Evolutionary conservation across 2,329 filamentous ascomycete genomes (phyloP).

Genomic region (Mycogone perniciosa): DNA sequence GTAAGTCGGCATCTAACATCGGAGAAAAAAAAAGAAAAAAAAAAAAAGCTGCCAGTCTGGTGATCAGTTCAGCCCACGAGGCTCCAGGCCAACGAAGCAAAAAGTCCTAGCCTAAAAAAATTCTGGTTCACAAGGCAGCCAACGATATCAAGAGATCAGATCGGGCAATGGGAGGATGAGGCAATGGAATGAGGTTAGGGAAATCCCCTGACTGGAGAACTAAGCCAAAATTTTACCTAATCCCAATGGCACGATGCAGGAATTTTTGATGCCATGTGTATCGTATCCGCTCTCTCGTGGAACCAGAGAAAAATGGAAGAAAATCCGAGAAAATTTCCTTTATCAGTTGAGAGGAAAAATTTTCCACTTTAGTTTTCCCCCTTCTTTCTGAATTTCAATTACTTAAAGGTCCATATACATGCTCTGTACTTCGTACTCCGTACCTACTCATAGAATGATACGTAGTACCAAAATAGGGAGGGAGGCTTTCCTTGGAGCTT

Average conservation of each 20-base stretch:
- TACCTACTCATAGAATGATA: too few species aligned
- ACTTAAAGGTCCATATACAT: too few species aligned
- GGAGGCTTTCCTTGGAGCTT: not conserved
- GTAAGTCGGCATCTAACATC: too few species aligned
- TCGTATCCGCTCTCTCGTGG: constrained; percentile 1
- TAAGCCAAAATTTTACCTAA: constrained; percentile 32
- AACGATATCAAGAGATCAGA: constrained; percentile 9
- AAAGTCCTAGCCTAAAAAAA: not conserved
- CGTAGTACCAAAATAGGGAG: not conserved
- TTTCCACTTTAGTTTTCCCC: too few species aligned
- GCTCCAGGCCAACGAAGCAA: not conserved
- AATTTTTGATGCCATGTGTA: not conserved
- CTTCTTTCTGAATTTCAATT: too few species aligned
- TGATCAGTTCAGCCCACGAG: constrained; percentile 2
- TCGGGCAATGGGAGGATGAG: constrained; percentile 7
- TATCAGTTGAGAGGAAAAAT: too few species aligned
- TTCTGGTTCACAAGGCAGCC: not conserved
- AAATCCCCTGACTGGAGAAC: constrained; percentile 32
- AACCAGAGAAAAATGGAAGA: constrained; percentile 6
- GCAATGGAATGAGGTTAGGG: constrained; percentile 21
- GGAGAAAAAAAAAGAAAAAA: not conserved
- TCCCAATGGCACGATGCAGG: constrained; percentile 24
- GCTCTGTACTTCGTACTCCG: too few species aligned
- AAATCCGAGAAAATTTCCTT: not conserved
- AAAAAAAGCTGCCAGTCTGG: constrained; percentile 4